Percentiles rank a stretch among this genome's conserved stretches.
phyloP scores from a whole-genome alignment of 2,329 filamentous ascomycete genomes.

The Thielaviopsis punctulata region DNA sequence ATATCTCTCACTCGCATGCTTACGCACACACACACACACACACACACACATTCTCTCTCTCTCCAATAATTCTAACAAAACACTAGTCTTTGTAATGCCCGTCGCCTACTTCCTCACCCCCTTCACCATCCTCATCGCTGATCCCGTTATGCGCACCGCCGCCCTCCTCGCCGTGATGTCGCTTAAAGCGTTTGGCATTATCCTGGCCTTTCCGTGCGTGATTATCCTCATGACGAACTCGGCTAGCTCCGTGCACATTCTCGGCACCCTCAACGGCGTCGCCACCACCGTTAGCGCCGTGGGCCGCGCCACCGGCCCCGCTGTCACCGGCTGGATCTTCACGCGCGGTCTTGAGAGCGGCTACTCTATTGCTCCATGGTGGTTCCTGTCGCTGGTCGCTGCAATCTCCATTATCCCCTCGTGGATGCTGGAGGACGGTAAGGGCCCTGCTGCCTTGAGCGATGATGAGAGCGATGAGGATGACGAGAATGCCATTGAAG shows the following conservation, averaged over 20 bases:
- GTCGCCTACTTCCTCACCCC: constrained; percentile 67
- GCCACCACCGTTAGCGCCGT: constrained; percentile 70
- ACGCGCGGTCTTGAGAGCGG: constrained; percentile 58
- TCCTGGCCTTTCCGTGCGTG: constrained; percentile 75
- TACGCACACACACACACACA: too few relatives aligned
- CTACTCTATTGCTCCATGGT: constrained; percentile 68
- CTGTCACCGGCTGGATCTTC: constrained; percentile 54
- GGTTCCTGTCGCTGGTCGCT: constrained; percentile 50
- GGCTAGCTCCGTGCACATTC: constrained; percentile 52
- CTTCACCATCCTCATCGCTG: constrained; percentile 51
- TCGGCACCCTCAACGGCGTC: constrained; percentile 82
- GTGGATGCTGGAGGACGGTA: constrained; percentile 56
- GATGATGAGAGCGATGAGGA: constrained; percentile 22
- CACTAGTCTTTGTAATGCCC: constrained; percentile 44
- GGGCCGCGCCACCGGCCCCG: constrained; percentile 64
- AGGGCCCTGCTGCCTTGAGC: constrained; percentile 37
- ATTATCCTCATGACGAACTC: constrained; percentile 87
- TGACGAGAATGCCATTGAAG: constrained; percentile 11
- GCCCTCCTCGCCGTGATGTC: constrained; percentile 53
- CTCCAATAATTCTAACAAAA: background rate
- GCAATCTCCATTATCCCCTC: constrained; percentile 52
- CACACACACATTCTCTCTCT: background rate
- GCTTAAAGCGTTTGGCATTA: constrained; percentile 55
- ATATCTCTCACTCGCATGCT: background rate
- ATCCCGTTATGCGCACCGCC: constrained; percentile 31